A percentile compares a stretch with the other conserved stretches of the same genome.
Conservation (phyloP, 192 early-diverging fungal genomes). For the Allomyces macrogynus region DNA sequence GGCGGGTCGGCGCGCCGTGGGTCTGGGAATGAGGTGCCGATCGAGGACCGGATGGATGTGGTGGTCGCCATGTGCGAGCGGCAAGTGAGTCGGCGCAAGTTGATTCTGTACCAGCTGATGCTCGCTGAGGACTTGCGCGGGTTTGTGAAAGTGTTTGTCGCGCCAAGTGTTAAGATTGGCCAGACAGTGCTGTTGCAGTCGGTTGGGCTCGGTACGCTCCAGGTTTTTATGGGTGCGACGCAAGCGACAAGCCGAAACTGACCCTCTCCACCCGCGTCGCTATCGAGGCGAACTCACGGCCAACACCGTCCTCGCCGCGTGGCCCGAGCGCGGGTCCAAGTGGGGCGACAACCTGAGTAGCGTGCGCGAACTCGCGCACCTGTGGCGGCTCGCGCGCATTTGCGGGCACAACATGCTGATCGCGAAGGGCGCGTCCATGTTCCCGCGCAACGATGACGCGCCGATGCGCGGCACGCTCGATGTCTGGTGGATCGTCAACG, state of each 20-base stretch:
- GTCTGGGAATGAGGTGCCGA: no score
- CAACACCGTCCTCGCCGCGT: slow-evolving; percentile 2
- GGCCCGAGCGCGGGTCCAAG: not conserved
- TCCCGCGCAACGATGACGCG: not conserved
- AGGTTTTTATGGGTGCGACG: no score
- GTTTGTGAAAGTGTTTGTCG: not conserved
- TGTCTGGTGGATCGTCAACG: not conserved
- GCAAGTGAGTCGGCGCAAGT: not conserved
- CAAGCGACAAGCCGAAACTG: no score
- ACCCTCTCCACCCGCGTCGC: no score
- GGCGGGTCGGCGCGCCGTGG: not conserved
- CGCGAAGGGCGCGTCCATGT: not conserved
- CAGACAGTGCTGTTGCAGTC: slow-evolving; percentile 1
- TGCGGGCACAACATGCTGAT: not conserved
- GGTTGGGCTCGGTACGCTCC: slow-evolving; percentile 1
- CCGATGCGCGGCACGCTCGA: no score
- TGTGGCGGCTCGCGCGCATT: not conserved
- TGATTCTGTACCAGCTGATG: not conserved
- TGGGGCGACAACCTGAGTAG: not conserved
- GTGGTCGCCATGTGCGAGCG: no score
- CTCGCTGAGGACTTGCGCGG: not conserved
- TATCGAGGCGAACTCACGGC: slow-evolving; percentile 1
- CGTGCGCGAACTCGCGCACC: not conserved
- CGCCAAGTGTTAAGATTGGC: not conserved
- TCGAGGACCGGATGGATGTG: no score